Base-by-base conservation (phyloP, 148 eudicot genomes). In the Nepenthes mirabilis region DNA sequence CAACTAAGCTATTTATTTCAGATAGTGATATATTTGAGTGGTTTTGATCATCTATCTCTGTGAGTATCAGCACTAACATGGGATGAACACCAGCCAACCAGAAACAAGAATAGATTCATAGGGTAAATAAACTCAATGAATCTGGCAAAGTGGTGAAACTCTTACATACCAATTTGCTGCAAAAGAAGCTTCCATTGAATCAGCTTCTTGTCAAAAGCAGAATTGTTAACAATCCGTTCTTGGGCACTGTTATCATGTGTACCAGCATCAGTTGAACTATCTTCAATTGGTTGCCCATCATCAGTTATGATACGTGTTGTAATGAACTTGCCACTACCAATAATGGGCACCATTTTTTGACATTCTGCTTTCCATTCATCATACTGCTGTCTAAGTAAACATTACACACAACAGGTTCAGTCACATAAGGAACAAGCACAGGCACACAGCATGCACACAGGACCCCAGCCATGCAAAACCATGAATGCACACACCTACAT, bases 91-190 rank as follows among this genome's bases (percentile, higher is more conserved):
- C 45, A 40, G 45, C 45, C 45, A 40, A 40, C 45, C 45, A 40
- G 8, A 12, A 5, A 12, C 55, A 34, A 45, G 14, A 5, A 9
- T 33, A 8, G 10, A 34, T 47, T 32, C 49, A 60, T 47, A 37
- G 2, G 45, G 56, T 5, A 5, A 35, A 9, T 5, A 36, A 51
- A 33, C 34, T 51, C 40, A 50, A 14, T 53, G 23, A 6, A 55
- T 7, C 37, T 13, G 14, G 23, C 14, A 6, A 33, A 59, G 48
- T 11, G 52, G 49, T 74, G 59, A 64, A 65, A 62, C 59, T 52
- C 62, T 49, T 66, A 69, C 88, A 59, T 80, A 91, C 97, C 97
- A 68, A 91, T 91, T 78, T 91, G 97, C 69, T 78, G 88, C 73
- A 91, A 82, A 67, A 67, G 54, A 61, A 75, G 94, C 86, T 79